Evolutionary conservation across 805 yeast genomes (phyloP), one percentile per base, ranked within the genome.

Genomic region (Starmerella ratchasimensis): DNA sequence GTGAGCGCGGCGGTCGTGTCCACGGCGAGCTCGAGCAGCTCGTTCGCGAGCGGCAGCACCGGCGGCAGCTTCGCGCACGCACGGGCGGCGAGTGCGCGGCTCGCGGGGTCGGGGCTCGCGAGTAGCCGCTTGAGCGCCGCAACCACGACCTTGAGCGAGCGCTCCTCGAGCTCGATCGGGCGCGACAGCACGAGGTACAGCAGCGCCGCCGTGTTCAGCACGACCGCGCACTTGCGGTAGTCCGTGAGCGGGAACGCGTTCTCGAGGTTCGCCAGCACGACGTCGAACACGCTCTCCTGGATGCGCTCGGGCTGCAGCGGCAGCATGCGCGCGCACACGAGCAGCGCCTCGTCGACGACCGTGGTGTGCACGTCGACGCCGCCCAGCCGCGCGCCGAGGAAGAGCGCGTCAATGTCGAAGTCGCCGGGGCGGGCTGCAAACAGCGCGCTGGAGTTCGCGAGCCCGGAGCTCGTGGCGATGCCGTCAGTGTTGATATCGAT

Each of bases 271-370:
- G 76, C 63, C 46, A 84, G 68, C 44, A 90, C 58, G 37, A 76
- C 80, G 50, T 88, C 96, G 16, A 90, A 57, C n/a, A 90, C 65
- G 1, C 96, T 83, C 41, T 78, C 76, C 51, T 88, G 96, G 37
- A 90, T 79, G 44, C 82, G 80, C 4, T 72, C 59, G 6, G 86
- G 72, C 47, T 88, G 68, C 41, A 66, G 63, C 0, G 93, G 81
- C 46, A 88, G 78, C 1, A 79, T 65, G 7, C 68, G 52, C 4
- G 80, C 72, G 52, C 84, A 81, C 1, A 86, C 64, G 42, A 78
- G 83, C 51, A 88, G 74, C 0, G 95, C 76, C 2, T 69, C 54
- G 57, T 88, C 94, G n/a, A 83, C 68, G 3, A 80, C 40, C 2
- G 41, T 15, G 3, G 50, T 45, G 35, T 24, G 28, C 1, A 37